These are phyloP conservation scores for Hypoxylon sp. DNA, from an alignment of 2,329 filamentous ascomycete species.

Conservation along the genomic window DNA sequence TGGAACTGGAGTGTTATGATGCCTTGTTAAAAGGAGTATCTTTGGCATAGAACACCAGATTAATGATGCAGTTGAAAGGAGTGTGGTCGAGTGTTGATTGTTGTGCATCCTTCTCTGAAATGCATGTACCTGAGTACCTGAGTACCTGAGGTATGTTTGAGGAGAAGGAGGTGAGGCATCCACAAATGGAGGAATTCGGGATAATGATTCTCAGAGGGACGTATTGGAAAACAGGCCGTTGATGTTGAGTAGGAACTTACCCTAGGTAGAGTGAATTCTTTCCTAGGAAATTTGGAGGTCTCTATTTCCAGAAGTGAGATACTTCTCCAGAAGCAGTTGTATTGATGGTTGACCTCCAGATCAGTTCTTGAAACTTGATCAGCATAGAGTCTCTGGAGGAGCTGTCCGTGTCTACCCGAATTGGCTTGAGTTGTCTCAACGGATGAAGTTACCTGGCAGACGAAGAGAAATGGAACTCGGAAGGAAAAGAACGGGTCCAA, in stretches of 20 bases:
- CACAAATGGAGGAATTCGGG: neutral
- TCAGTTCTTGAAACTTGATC: conserved; percentile 14
- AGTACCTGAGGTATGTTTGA: neutral
- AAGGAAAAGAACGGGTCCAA: neutral
- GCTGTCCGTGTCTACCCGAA: neutral
- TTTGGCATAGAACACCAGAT: neutral
- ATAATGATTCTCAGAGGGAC: neutral
- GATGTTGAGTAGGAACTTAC: conserved; percentile 39
- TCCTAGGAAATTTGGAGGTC: conserved; percentile 21
- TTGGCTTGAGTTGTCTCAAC: neutral
- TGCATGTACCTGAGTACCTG: neutral
- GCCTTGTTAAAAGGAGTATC: neutral
- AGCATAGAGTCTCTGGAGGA: conserved; percentile 14
- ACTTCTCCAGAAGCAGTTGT: neutral
- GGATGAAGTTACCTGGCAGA: neutral
- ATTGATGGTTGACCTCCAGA: conserved; percentile 11
- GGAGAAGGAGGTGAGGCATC: neutral
- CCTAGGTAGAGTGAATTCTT: conserved; percentile 23
- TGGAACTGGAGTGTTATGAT: neutral
- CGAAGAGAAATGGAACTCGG: neutral
- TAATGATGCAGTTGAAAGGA: neutral
- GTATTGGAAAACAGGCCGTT: neutral
- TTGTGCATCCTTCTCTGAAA: neutral
- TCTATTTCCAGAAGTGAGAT: neutral
- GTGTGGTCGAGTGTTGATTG: neutral